phyloP scores from a whole-genome alignment of 2,329 filamentous ascomycete species.

The Trichoderma arundinaceum region DNA sequence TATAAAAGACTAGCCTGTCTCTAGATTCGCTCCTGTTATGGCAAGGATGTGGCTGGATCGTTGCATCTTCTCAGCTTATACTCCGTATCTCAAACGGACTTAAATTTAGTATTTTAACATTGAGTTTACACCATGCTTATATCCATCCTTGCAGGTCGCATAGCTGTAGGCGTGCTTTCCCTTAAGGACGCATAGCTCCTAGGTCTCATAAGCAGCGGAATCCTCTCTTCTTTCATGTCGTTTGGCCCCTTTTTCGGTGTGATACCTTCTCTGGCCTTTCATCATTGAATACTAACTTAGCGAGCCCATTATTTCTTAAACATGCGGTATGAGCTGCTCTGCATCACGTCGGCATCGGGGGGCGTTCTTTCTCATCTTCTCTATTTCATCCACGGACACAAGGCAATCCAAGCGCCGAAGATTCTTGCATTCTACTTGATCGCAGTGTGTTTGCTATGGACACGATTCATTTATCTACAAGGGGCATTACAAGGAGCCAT shows the following conservation, averaged over 20 bases:
- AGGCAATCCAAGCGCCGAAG: neutral
- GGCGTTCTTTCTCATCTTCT: constrained; percentile 26
- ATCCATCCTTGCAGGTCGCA: neutral
- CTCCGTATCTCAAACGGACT: neutral
- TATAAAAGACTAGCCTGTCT: no score
- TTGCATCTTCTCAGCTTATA: neutral
- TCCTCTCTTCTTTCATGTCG: neutral
- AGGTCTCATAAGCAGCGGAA: neutral
- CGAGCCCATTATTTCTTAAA: no score
- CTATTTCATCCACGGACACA: constrained; percentile 27
- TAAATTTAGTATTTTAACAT: neutral
- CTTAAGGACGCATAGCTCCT: neutral
- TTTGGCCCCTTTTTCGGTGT: no score
- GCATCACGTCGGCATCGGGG: neutral
- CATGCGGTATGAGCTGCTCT: neutral
- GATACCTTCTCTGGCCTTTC: neutral
- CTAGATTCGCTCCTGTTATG: neutral
- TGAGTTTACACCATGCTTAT: constrained; percentile 10
- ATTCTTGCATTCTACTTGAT: constrained; percentile 8
- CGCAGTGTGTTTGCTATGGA: neutral
- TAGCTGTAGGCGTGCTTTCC: neutral
- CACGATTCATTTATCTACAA: neutral
- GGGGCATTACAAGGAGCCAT: neutral
- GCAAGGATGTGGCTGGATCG: neutral
- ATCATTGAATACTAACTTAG: no score